A percentile compares a stretch with the other conserved stretches of the same genome.
These are phyloP conservation scores for Argentina anserina DNA, from an alignment of 306 rosid genomes.

Conservation along the genomic window DNA sequence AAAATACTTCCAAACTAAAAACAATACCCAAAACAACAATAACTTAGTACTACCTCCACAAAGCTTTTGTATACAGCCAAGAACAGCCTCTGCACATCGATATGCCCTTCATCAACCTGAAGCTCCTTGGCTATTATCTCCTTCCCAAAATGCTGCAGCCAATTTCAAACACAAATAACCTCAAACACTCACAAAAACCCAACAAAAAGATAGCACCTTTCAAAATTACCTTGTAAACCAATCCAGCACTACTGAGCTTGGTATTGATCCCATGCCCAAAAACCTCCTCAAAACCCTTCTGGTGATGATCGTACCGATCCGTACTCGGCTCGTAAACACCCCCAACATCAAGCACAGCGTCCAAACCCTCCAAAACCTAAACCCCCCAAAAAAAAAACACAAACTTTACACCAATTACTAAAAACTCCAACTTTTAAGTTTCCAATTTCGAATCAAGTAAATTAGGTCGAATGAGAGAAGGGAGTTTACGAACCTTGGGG, in stretches of 20 bases:
- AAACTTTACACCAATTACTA: background rate
- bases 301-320: slow-evolving; percentile 96
- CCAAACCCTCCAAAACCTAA: slow-evolving; percentile 82
- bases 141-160: slow-evolving; percentile 78
- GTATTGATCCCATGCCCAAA: slow-evolving; percentile 89
- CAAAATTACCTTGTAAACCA: slow-evolving; percentile 72
- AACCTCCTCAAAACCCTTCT: slow-evolving; percentile 85
- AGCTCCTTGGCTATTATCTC: slow-evolving; percentile 95
- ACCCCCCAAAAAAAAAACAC: slow-evolving; percentile 19
- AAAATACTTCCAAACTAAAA: no score
- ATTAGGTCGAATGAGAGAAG: no score
- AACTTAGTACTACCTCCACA: slow-evolving; percentile 69
- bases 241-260: slow-evolving; percentile 94
- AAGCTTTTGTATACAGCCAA: slow-evolving; percentile 90
- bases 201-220: background rate
- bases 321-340: slow-evolving; percentile 76
- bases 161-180: background rate
- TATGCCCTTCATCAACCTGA: slow-evolving; percentile 69
- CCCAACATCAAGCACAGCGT: slow-evolving; percentile 97
- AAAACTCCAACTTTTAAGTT: background rate
- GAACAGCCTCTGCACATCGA: slow-evolving; percentile 65
- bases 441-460: background rate
- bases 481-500: slow-evolving; percentile 44
- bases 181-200: slow-evolving; percentile 5
- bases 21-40: no score